Conservation (phyloP, 2,329 filamentous ascomycete genomes). For the Pseudocercospora fuligena region DNA sequence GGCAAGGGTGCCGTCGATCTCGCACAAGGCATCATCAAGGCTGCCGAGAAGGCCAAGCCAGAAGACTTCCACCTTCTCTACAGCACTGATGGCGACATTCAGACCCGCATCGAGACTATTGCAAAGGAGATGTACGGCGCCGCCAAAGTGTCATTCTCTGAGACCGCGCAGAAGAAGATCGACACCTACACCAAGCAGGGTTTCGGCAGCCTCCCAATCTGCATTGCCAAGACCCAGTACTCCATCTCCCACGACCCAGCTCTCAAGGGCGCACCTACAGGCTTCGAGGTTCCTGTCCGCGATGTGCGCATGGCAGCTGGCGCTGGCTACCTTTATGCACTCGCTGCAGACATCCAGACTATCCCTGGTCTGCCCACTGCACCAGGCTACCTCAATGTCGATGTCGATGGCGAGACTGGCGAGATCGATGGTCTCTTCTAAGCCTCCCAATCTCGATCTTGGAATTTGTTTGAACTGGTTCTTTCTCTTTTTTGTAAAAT, state of each 20-base stretch:
- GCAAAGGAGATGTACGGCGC: constrained; percentile 95
- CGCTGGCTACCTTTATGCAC: constrained; percentile 90
- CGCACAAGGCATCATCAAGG: constrained; percentile 82
- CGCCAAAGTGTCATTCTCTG: constrained; percentile 85
- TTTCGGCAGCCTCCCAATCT: constrained; percentile 90
- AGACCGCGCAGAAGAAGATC: constrained; percentile 93
- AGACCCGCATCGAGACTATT: constrained; percentile 89
- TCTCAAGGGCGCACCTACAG: constrained; percentile 91
- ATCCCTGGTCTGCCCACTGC: constrained; percentile 95
- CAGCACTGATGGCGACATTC: constrained; percentile 74
- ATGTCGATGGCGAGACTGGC: constrained; percentile 62
- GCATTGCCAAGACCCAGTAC: constrained; percentile 98
- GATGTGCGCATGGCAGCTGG: constrained; percentile 94
- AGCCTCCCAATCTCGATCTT: constrained; percentile 17
- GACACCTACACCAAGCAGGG: constrained; percentile 93
- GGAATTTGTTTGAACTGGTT: constrained; percentile 13
- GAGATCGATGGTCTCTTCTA: constrained; percentile 80
- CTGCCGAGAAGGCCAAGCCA: constrained; percentile 74
- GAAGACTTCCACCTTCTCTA: constrained; percentile 89
- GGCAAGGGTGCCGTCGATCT: constrained; percentile 88
- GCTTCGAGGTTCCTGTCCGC: constrained; percentile 91
- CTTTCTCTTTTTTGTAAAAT: not conserved
- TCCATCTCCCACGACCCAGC: constrained; percentile 90
- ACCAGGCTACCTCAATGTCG: constrained; percentile 93
- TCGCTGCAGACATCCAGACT: constrained; percentile 97